Evolutionary conservation across 495 filamentous ascomycete genomes (phyloP).

Genomic region (Poronia punctata): DNA sequence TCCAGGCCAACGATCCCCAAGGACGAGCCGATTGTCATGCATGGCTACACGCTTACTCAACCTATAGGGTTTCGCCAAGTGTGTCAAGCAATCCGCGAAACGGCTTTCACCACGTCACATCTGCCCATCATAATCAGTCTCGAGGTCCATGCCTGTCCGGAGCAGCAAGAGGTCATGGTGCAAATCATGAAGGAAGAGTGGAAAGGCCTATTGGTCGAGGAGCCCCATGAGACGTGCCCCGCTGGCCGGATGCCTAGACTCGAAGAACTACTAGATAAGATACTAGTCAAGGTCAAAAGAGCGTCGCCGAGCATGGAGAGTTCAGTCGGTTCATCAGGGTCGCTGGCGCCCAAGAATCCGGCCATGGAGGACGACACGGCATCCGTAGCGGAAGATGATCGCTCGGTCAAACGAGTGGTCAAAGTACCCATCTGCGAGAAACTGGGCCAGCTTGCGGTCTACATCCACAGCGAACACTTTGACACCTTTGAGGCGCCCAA

Average conservation of each 20-base stretch:
- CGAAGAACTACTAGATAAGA: slow-evolving; percentile 66
- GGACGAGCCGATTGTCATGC: slow-evolving; percentile 65
- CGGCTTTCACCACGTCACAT: slow-evolving; percentile 63
- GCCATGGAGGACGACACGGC: slow-evolving; percentile 20
- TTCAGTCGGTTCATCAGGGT: slow-evolving; percentile 18
- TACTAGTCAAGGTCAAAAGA: slow-evolving; percentile 86
- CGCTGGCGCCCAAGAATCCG: slow-evolving; percentile 17
- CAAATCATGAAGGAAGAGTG: slow-evolving; percentile 86
- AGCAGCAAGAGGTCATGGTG: slow-evolving; percentile 86
- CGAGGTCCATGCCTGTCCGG: slow-evolving; percentile 74
- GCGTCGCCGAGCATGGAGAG: slow-evolving; percentile 33
- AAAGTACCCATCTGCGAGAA: slow-evolving; percentile 55
- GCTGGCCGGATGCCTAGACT: slow-evolving; percentile 60
- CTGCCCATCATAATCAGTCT: slow-evolving; percentile 84
- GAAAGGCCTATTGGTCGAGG: slow-evolving; percentile 63
- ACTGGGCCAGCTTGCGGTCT: slow-evolving; percentile 70
- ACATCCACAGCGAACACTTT: slow-evolving; percentile 80
- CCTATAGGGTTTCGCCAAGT: slow-evolving; percentile 82
- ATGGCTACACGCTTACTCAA: slow-evolving; percentile 81
- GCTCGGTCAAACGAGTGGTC: slow-evolving; percentile 36
- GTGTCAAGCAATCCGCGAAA: slow-evolving; percentile 70
- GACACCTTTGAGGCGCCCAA: slow-evolving; percentile 46
- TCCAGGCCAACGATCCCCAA: slow-evolving; percentile 25
- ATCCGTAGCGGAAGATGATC: slow-evolving; percentile 26
- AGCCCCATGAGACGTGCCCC: slow-evolving; percentile 36